Evolutionary conservation across 208 protist genomes (phyloP).

Genomic region (Acanthamoeba healyi): DNA sequence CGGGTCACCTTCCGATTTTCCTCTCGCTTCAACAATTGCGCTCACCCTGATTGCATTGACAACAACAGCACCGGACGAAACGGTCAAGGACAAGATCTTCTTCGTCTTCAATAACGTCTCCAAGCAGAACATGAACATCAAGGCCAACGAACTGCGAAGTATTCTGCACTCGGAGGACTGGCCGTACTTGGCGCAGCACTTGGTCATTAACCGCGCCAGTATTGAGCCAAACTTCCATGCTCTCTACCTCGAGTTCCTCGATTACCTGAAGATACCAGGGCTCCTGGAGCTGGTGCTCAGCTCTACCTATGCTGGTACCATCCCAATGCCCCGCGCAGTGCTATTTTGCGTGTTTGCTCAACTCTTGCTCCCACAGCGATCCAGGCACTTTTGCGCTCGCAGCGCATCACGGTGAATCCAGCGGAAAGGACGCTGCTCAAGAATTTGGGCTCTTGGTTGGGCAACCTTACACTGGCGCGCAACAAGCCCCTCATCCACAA

Average conservation of each 20-base stretch:
- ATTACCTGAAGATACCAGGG: slow-evolving; percentile 76
- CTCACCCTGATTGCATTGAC: not conserved
- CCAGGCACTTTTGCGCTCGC: slow-evolving; percentile 94
- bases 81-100: slow-evolving; percentile 90
- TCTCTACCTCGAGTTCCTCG: slow-evolving; percentile 85
- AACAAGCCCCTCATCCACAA: slow-evolving; percentile 97
- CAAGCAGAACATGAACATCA: slow-evolving; percentile 88
- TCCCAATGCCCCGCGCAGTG: not conserved
- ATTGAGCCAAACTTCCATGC: slow-evolving; percentile 98
- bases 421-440: slow-evolving; percentile 97
- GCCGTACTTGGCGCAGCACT: slow-evolving; percentile 94
- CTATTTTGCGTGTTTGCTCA: not conserved
- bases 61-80: slow-evolving; percentile 67
- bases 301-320: slow-evolving; percentile 56
- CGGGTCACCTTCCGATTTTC: not conserved
- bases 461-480: slow-evolving; percentile 97
- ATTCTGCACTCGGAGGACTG: slow-evolving; percentile 70
- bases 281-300: slow-evolving; percentile 41
- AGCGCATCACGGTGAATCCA: slow-evolving; percentile 94
- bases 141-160: slow-evolving; percentile 85
- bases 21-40: not conserved
- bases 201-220: slow-evolving; percentile 98
- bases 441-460: slow-evolving; percentile 98
- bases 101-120: slow-evolving; percentile 95
- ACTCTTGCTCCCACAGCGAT: slow-evolving; percentile 85